Base-by-base conservation (phyloP, 1,284 basidiomycete species). In the Naganishia sp. region DNA sequence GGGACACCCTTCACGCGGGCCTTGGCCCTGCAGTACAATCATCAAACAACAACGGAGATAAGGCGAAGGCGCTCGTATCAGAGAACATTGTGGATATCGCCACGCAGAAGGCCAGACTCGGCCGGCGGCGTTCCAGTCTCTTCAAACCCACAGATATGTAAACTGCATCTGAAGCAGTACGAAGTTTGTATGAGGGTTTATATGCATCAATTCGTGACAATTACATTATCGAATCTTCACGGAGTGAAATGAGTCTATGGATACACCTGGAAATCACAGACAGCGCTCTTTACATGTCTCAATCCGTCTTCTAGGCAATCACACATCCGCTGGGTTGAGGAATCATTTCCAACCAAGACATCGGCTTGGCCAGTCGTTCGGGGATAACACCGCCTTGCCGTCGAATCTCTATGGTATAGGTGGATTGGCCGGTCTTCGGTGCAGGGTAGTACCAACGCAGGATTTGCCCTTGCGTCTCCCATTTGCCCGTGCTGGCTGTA, bases 361-460 rank as follows among this genome's bases (percentile, higher is more conserved):
- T 61, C 25, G 59, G 59, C 56, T 68, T 63, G 45, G 53, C 64
- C 31, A 63, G 48, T 31, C 57, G 43, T 50, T 56, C 65, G 5
- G 84, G 83, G 67, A 90, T 86, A 2, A 83, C 82, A 0, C 90
- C 90, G 1, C 86, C 86, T 3, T 78, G 75, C 66, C 91, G 81
- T 72, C 77, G 83, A 61, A 94, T 82, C 72, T 85, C 84, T 63
- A 93, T 86, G 46, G 83, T 85, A 74, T 88, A 86, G 75, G 86
- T 84, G n/a, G 36, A 5, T 13, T 50, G 48, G 21, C 52, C 63
- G n/a, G 54, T 23, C 43, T 65, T 23, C 21, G 64, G 33, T 59
- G 81, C 15, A 82, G 85, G 83, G 76, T 96, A 94, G 84, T 86
- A 93, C 94, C 94, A 98, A 71, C 83, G 83, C 63, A 98, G 77